These are phyloP conservation scores for Aspergillus spinulosporus DNA, from an alignment of 2,329 filamentous ascomycete species.

Conservation along the genomic window DNA sequence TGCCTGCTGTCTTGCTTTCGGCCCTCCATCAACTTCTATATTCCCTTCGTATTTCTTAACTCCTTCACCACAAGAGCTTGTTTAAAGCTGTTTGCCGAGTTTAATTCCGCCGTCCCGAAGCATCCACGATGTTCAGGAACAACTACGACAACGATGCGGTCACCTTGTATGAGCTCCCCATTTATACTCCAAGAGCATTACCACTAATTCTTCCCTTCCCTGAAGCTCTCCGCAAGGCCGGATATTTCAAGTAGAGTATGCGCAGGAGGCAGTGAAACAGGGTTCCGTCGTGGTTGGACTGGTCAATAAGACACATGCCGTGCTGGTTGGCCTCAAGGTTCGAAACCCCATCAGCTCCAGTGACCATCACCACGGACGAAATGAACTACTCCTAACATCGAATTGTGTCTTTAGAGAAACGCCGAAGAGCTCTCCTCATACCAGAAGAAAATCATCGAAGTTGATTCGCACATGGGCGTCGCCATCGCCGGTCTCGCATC, in stretches of 20 bases:
- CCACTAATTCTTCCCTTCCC: constrained; percentile 19
- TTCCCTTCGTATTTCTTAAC: constrained; percentile 5
- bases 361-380: not conserved
- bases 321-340: constrained; percentile 96
- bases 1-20: constrained; percentile 28
- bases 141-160: constrained; percentile 99
- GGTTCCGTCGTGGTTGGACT: constrained; percentile 96
- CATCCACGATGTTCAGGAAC: constrained; percentile 83
- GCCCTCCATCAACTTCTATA: constrained; percentile 16
- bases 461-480: constrained; percentile 93
- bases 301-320: constrained; percentile 96
- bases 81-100: not conserved
- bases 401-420: constrained; percentile 67
- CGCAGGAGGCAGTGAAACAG: constrained; percentile 97
- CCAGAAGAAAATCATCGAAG: constrained; percentile 97
- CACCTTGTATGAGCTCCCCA: constrained; percentile 71
- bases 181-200: constrained; percentile 16
- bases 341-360: constrained; percentile 8
- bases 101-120: constrained; percentile 7
- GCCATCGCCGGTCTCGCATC: constrained; percentile 96
- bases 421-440: constrained; percentile 99
- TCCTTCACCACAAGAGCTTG: not conserved
- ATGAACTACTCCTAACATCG: constrained; percentile 3
- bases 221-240: constrained; percentile 93
- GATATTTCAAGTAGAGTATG: constrained; percentile 99